Base-by-base conservation (phyloP, 176 grass and related monocot species). In the Tillandsia leiboldiana region DNA sequence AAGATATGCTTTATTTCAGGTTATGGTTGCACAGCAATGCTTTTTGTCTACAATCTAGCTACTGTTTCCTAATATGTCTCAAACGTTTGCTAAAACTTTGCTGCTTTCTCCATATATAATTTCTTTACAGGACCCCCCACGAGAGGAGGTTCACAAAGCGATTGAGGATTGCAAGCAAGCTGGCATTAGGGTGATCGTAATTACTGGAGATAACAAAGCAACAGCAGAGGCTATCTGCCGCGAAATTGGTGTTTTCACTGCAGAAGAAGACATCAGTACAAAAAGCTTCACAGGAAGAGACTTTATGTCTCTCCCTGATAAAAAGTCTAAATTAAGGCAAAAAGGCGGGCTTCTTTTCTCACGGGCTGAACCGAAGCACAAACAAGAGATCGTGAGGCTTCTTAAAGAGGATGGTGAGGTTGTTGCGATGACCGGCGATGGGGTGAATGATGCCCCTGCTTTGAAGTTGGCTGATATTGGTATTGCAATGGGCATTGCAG, bases 371-470 rank as follows among this genome's bases (percentile, higher is more conserved):
- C 78, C 78, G 18, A 80, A 73, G 61, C 78, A 80, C 51, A 80
- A 80, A 15, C 78, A 80, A 73, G 78, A 80, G 51, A 80, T 80
- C 13, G 78, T 80, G 70, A 73, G 78, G 22, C 33, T 80, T 28
- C 65, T 80, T 3, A 73, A 68, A 57, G 70, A 80, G 53, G 62
- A 80, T 20, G 78, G 78, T 12, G 63, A 80, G 78, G 78, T 80
- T 3, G 78, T 80, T 50, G 78, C 78, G 28, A 80, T 80, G 78
- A 80, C 78, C 11, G 78, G 78, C 26, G 78, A 80, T 61, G 78
- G 78, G 13, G 78, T 80, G 14, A 80, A 80, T 57, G 78, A 80
- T 33, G 70, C 78, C 6, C 78, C 78, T 51, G 78, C 78, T 13
- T 15, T 80, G 70, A 80, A 80, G 50, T 73, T 80, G 73, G 73